These are phyloP conservation scores for Aspergillus tamarii DNA, from an alignment of 2,329 filamentous ascomycete genomes.

Conservation along the genomic window DNA sequence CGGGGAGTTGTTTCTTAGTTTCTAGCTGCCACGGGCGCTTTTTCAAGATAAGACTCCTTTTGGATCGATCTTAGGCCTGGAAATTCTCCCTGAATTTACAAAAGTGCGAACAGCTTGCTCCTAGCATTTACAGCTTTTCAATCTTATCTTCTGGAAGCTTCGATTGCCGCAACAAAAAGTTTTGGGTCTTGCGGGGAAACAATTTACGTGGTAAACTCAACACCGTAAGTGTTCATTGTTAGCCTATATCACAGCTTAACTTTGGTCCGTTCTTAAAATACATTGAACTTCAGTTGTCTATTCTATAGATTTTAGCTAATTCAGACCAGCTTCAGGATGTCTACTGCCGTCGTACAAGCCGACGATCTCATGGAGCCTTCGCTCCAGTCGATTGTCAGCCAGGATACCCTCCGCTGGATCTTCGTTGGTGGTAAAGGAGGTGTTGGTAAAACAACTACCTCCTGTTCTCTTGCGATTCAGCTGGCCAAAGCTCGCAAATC, in stretches of 20 bases:
- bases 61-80: neutral
- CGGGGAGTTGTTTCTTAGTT: neutral
- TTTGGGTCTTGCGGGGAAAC: constrained; percentile 16
- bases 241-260: neutral
- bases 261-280: neutral
- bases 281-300: neutral
- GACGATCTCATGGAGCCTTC: constrained; percentile 86
- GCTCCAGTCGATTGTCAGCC: constrained; percentile 91
- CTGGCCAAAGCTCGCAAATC: constrained; percentile 93
- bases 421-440: constrained; percentile 98
- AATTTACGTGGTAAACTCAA: constrained; percentile 14
- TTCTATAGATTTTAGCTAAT: neutral
- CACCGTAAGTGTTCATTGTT: neutral
- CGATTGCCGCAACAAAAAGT: constrained; percentile 20
- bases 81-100: neutral
- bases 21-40: neutral
- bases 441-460: constrained; percentile 99
- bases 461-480: constrained; percentile 96
- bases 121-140: neutral
- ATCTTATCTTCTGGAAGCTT: constrained; percentile 36
- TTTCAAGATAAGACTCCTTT: neutral
- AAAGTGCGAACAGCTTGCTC: neutral
- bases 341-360: constrained; percentile 46
- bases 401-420: constrained; percentile 95
- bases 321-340: constrained; percentile 35